Base-by-base conservation (phyloP, 2,329 filamentous ascomycete species). In the Thelonectria olida region DNA sequence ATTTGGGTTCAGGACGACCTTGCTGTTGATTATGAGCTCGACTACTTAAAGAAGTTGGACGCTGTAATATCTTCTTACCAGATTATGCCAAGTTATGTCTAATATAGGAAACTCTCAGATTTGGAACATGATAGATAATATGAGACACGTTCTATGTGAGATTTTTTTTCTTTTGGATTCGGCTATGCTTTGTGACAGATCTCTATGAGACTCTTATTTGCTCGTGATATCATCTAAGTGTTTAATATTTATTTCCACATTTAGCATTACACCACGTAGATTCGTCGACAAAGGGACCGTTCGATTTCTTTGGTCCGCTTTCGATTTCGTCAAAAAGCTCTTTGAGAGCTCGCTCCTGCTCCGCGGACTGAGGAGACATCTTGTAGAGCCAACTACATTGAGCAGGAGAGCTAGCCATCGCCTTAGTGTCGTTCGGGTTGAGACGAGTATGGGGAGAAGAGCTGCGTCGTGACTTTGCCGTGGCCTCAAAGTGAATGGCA, bases 311-410 rank as follows among this genome's bases (percentile, higher is more conserved):
- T 45, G 41, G 41, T 45, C 19, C 41, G 41, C 41, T 45, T 45
- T 45, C 41, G 41, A 45, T 45, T 45, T 45, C 41, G 41, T 45
- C 41, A 45, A 45, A 45, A 45, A 45, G 41, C 41, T 45, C 41
- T 45, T 45, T 45, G 41, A 45, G 41, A 45, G 41, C 41, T 45
- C 41, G 41, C 41, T 45, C 41, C 41, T 45, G 39, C 39, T 42
- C 39, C 39, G 39, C 19, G 19, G 39, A 42, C 39, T 42, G 39
- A 42, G 17, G 39, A 42, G 39, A 42, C 39, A 42, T 42, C 39
- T 42, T 42, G 39, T 42, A 42, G 39, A 42, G 39, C 39, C 39
- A 42, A 42, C 39, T 19, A 42, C 39, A 42, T 42, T 42, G 39
- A 42, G 39, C 39, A 42, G 39, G 39, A 22, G 19, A 42, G 39